Conservation (phyloP, 148 eudicot genomes). For the Polygonum maritimum region DNA sequence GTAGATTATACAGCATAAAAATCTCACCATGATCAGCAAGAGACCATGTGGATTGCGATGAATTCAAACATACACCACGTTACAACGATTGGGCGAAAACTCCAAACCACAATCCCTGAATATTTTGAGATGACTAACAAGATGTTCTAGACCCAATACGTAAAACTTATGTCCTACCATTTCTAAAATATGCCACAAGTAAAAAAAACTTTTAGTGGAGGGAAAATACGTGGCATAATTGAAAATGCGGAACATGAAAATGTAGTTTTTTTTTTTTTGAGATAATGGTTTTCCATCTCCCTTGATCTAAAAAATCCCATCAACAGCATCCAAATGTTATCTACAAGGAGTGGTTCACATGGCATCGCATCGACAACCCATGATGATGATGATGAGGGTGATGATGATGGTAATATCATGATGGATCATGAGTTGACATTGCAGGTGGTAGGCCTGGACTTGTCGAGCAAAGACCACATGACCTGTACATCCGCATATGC, state of each 20-base stretch:
- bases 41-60: background rate
- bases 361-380: background rate
- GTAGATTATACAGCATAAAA: background rate
- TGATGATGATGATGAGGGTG: background rate
- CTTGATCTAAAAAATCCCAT: background rate
- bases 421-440: constrained; percentile 25
- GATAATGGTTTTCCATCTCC: background rate
- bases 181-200: no score
- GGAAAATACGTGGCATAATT: background rate
- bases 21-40: background rate
- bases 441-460: constrained; percentile 45
- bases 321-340: background rate
- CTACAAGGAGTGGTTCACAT: constrained; percentile 1
- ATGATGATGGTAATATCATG: background rate
- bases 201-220: background rate
- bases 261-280: background rate
- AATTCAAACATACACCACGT: background rate
- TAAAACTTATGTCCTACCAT: background rate
- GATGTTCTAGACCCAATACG: background rate
- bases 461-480: constrained; percentile 89
- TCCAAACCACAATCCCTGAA: background rate
- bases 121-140: background rate
- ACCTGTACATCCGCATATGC: constrained; percentile 79
- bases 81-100: background rate
- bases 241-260: background rate